Evolutionary conservation across 1,139 yeast genomes (phyloP), one percentile per base, ranked within the genome.

Genomic region (Arxiozyma bovina): DNA sequence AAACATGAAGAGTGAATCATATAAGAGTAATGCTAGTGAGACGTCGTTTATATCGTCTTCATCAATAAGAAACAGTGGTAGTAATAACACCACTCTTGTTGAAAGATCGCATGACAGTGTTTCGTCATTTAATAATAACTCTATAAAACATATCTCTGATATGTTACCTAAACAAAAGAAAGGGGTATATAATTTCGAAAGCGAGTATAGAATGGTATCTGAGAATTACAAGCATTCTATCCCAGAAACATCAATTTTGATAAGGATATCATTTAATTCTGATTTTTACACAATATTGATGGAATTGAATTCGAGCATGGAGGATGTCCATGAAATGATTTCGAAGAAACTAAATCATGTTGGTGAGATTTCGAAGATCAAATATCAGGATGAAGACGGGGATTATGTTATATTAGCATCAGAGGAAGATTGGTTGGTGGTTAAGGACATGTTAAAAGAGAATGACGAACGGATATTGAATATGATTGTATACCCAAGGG

Each of bases 321-420:
- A 63, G 1, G 70, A 70, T 25, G 63, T 74, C 27, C 56, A 72
- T 25, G 61, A 57, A 9, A 63, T 66, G 52, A 64, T 74, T 42
- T 70, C 68, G 52, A 71, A 65, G 51, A 74, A 74, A 57, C 58
- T 74, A 44, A 68, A 75, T 69, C 71, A 73, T 66, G 57, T 75
- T 21, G 75, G 73, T 22, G 71, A 70, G 15, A 58, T 67, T 12
- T 67, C 70, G 50, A 77, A 84, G 64, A 76, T 93, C 58, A 85
- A 85, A 69, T 93, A 90, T 66, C 84, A 83, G 68, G 99, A 93
- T 71, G 99, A 93, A 70, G 99, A 93, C 68, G 97, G 95, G 21
- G 99, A 93, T 69, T 86, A 82, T 69, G 96, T 93, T 50, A 83
- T 87, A 53, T 82, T 93, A 73, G 89, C 84, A 63, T 82, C 91